A percentile compares a stretch with the other conserved stretches of the same genome.
Conservation (phyloP, 495 filamentous ascomycete species). For the Cenococcum geophilum region DNA sequence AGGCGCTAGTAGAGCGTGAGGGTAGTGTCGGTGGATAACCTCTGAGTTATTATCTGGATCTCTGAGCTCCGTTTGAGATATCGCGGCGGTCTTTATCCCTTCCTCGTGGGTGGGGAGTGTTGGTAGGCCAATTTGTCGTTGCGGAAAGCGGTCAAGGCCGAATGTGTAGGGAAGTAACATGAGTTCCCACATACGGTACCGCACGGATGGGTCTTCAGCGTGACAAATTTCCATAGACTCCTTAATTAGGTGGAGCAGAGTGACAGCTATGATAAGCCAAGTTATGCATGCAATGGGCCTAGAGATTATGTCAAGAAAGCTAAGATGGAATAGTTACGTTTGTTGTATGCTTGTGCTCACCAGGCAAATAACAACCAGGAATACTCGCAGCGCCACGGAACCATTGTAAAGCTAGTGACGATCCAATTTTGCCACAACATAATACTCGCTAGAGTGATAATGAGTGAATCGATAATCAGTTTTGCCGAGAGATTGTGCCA, state of each 20-base stretch:
- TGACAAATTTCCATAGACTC: constrained; percentile 13
- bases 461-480: background rate
- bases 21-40: background rate
- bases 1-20: background rate
- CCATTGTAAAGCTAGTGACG: constrained; percentile 6
- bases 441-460: constrained; percentile 4
- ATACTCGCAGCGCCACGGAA: constrained; percentile 14
- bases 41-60: background rate
- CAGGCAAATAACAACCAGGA: constrained; percentile 9
- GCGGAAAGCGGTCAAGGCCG: background rate
- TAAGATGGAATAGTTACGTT: background rate
- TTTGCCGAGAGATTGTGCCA: constrained; percentile 7
- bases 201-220: background rate
- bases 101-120: background rate
- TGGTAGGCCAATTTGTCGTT: background rate
- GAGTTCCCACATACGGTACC: background rate
- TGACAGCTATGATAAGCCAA: constrained; percentile 10
- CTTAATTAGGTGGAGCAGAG: constrained; percentile 6
- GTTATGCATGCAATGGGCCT: constrained; percentile 11
- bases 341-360: background rate
- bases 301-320: background rate
- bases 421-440: constrained; percentile 12
- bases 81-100: too few species aligned
- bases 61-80: too few species aligned
- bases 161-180: constrained; percentile 5